Base-by-base conservation (phyloP, 139 green algal genomes). In the Picochlorum sp. region DNA sequence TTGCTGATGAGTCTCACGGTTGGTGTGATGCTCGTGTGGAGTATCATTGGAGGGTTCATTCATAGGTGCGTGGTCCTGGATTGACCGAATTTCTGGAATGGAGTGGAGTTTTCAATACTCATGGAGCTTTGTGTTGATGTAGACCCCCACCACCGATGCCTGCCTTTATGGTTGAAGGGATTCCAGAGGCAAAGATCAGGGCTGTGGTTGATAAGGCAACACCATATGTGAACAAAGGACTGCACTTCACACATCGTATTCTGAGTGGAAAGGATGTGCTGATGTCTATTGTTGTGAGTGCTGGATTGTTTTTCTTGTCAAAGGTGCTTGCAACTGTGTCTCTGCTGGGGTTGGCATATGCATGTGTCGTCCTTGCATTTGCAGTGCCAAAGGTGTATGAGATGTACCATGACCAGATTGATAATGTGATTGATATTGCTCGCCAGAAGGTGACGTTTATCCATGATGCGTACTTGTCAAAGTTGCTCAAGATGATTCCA, bases 391-490 rank as follows among this genome's bases (percentile, higher is more conserved):
- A 86, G 74, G 52, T 79, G 38, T 86, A 86, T 47, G 80, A 86
- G 71, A 58, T 85, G 64, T 80, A 73, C 54, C 77, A 86, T 68
- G 68, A 73, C 7, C 66, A 86, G 61, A 78, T 86, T 58, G 80
- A 86, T 62, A 31, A 49, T 23, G 59, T 44, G 9, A 6, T 80
- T 16, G 38, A 66, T 58, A 73, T 62, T 26, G 77, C 47, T 4
- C 66, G 73, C 8, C 21, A 66, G 28, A 54, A 74, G 26, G 52
- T 49, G 58, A 77, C 70, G 28, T n/a, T 56, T 16, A 47, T 62
- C 44, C 72, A 81, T 65, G 65, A 66, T 51, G 47, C 73, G 61
- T 75, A 81, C 45, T 58, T 71, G 37, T 23, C 49, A 28, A 44
- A 31, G 23, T 30, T 70, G 14, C 23, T 70, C 21, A 37, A 51